These are phyloP conservation scores for Penicillium sp. DNA, from an alignment of 2,329 filamentous ascomycete species.

Conservation along the genomic window DNA sequence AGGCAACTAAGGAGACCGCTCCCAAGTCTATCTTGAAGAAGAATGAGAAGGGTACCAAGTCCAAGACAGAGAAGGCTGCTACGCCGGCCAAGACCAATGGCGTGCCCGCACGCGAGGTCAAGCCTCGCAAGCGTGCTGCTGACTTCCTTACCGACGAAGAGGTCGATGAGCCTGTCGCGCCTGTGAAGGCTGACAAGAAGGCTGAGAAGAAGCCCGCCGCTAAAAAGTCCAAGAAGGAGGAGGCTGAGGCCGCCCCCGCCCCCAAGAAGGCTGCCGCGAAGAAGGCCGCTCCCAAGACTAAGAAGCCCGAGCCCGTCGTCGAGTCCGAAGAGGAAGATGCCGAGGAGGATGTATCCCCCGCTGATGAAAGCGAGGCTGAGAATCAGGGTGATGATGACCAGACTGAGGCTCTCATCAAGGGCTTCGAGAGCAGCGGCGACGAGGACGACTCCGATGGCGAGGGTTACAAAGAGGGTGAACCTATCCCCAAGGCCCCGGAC, in stretches of 20 bases:
- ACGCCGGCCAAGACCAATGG: slow-evolving; percentile 32
- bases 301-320: slow-evolving; percentile 28
- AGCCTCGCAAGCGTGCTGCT: slow-evolving; percentile 47
- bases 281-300: slow-evolving; percentile 39
- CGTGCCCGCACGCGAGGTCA: slow-evolving; percentile 34
- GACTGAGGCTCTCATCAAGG: slow-evolving; percentile 52
- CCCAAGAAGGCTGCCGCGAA: slow-evolving; percentile 14
- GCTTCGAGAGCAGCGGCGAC: slow-evolving; percentile 55
- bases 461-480: slow-evolving; percentile 44
- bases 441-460: slow-evolving; percentile 49
- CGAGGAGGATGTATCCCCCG: slow-evolving; percentile 18
- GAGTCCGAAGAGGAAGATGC: slow-evolving; percentile 34
- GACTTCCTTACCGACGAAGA: slow-evolving; percentile 48
- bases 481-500: slow-evolving; percentile 43
- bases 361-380: slow-evolving; percentile 23
- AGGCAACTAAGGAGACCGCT: slow-evolving; percentile 23
- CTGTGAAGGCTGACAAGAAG: slow-evolving; percentile 47
- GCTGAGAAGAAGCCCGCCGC: slow-evolving; percentile 33
- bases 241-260: slow-evolving; percentile 28
- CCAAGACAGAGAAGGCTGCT: slow-evolving; percentile 23
- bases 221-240: slow-evolving; percentile 43
- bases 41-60: slow-evolving; percentile 22
- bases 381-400: slow-evolving; percentile 48
- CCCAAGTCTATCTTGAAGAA: slow-evolving; percentile 35
- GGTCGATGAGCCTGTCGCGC: slow-evolving; percentile 23